Percentiles rank a stretch among this genome's conserved stretches.
phyloP scores from a whole-genome alignment of 805 yeast species.

The Cephaloascus albidus region DNA sequence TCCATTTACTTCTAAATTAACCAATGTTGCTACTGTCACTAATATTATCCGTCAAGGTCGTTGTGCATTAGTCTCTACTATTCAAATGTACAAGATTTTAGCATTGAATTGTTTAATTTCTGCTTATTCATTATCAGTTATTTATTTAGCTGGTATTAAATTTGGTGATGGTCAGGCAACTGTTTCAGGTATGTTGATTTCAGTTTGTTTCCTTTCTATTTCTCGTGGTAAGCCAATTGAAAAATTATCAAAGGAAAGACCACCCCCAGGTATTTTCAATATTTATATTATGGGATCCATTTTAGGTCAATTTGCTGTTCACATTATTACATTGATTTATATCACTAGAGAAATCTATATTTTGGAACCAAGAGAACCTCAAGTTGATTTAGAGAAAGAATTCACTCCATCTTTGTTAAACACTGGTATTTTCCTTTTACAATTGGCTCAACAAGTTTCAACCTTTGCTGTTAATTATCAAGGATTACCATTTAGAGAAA shows the following conservation, averaged over 20 bases:
- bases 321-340: slow-evolving; percentile 72
- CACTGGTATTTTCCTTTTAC: slow-evolving; percentile 92
- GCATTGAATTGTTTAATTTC: slow-evolving; percentile 95
- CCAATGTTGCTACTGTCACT: slow-evolving; percentile 87
- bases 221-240: slow-evolving; percentile 90
- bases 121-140: slow-evolving; percentile 90
- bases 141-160: slow-evolving; percentile 94
- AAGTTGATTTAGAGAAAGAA: slow-evolving; percentile 80
- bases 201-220: slow-evolving; percentile 91
- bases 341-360: slow-evolving; percentile 76
- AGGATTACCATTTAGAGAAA: slow-evolving; percentile 94
- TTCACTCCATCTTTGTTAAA: slow-evolving; percentile 86
- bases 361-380: slow-evolving; percentile 88
- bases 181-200: slow-evolving; percentile 82
- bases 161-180: slow-evolving; percentile 99
- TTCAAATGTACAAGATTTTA: slow-evolving; percentile 97
- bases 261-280: slow-evolving; percentile 96
- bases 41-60: slow-evolving; percentile 96
- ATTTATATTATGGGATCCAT: slow-evolving; percentile 96
- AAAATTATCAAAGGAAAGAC: slow-evolving; percentile 85
- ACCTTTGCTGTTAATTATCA: slow-evolving; percentile 97
- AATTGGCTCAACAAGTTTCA: slow-evolving; percentile 92
- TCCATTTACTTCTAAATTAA: slow-evolving; percentile 91
- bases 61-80: slow-evolving; percentile 93
- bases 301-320: slow-evolving; percentile 92